Conservation (phyloP, 192 early-diverging fungal species). For the Podila clonocystis region DNA sequence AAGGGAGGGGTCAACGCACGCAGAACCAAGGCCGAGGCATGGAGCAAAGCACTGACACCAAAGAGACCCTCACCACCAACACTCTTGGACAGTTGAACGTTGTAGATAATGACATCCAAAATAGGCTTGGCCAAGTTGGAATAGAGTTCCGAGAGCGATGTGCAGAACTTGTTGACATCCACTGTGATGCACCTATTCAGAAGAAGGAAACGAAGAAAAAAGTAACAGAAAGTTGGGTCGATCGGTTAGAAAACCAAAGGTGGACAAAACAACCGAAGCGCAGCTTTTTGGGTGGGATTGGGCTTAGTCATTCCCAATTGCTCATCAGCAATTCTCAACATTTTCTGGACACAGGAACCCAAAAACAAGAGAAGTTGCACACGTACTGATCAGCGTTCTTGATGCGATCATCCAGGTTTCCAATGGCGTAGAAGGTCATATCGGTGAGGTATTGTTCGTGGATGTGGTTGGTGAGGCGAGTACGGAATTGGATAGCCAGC, state of each 20-base stretch:
- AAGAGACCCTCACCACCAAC: conserved; percentile 90
- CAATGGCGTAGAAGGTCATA: conserved; percentile 95
- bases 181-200: conserved; percentile 73
- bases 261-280: not conserved
- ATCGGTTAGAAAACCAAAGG: conserved; percentile 6
- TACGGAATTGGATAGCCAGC: conserved; percentile 83
- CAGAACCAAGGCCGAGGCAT: conserved; percentile 80
- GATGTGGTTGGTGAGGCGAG: conserved; percentile 88
- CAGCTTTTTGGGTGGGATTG: not conserved
- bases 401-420: conserved; percentile 94
- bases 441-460: conserved; percentile 87
- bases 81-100: conserved; percentile 84
- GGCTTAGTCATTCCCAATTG: not conserved
- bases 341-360: conserved; percentile 14
- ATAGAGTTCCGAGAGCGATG: conserved; percentile 88
- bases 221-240: conserved; percentile 11
- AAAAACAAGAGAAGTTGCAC: conserved; percentile 14
- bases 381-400: conserved; percentile 87
- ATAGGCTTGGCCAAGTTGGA: conserved; percentile 96
- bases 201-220: not conserved
- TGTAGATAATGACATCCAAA: conserved; percentile 94
- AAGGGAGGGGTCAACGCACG: conserved; percentile 93
- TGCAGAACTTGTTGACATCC: conserved; percentile 92
- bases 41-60: conserved; percentile 81
- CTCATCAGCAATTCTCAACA: conserved; percentile 15